A percentile compares a stretch with the other conserved stretches of the same genome.
Conservation (phyloP, 257 asterid genomes). For the Pogostemon cablin region DNA sequence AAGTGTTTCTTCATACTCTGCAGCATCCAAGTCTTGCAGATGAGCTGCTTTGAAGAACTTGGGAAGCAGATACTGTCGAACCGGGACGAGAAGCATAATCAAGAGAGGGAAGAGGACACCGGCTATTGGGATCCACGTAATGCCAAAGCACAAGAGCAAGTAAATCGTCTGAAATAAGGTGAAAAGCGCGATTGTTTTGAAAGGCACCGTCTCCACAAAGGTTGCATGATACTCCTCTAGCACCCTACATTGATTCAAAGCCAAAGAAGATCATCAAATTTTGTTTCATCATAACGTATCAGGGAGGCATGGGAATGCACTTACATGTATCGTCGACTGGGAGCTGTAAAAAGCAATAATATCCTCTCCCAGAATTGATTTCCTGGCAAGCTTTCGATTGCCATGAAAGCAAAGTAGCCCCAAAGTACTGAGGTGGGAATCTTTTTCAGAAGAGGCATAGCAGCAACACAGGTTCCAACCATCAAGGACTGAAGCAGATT, state of each 20-base stretch:
- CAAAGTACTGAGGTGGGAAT: slow-evolving; percentile 95
- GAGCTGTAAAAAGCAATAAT: slow-evolving; percentile 81
- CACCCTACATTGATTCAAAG: slow-evolving; percentile 53
- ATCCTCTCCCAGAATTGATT: slow-evolving; percentile 99
- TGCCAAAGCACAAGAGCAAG: slow-evolving; percentile 86
- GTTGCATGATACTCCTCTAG: slow-evolving; percentile 80
- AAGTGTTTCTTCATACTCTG: slow-evolving; percentile 95
- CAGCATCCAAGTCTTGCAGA: slow-evolving; percentile 91
- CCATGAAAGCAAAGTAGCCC: slow-evolving; percentile 99
- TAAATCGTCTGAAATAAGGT: slow-evolving; percentile 84
- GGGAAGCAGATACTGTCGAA: slow-evolving; percentile 84
- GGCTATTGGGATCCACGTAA: slow-evolving; percentile 97
- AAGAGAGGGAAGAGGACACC: slow-evolving; percentile 90
- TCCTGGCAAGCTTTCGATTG: slow-evolving; percentile 97
- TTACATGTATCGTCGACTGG: slow-evolving; percentile 91
- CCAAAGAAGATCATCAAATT: background rate
- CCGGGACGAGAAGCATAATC: slow-evolving; percentile 95
- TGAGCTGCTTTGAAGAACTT: slow-evolving; percentile 86
- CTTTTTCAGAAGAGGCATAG: slow-evolving; percentile 84
- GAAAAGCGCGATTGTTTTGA: slow-evolving; percentile 80
- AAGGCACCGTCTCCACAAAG: slow-evolving; percentile 92
- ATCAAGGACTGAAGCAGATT: slow-evolving; percentile 86
- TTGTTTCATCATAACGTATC: no score
- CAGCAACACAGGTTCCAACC: slow-evolving; percentile 87
- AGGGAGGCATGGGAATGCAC: background rate